Evolutionary conservation across 352 stramenopile genomes (phyloP).

Genomic region (Phytophthora cactorum): DNA sequence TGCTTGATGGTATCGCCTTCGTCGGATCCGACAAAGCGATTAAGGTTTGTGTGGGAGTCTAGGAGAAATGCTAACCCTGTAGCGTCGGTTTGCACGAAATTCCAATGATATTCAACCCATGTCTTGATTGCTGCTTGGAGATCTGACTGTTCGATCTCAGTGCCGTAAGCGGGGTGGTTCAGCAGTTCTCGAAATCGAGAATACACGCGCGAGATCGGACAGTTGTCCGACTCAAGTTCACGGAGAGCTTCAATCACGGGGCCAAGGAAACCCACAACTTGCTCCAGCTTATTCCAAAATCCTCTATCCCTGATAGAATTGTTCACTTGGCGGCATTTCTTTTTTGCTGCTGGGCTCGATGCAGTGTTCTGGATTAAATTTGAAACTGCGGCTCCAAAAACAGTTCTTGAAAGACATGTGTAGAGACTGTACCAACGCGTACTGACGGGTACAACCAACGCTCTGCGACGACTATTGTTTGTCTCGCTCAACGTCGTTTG

Average conservation of each 20-base stretch:
- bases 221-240: neutral
- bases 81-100: neutral
- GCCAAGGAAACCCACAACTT: neutral
- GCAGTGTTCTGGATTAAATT: neutral
- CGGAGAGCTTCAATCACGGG: neutral
- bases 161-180: neutral
- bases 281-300: neutral
- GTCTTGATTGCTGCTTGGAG: neutral
- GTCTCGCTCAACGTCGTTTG: neutral
- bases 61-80: neutral
- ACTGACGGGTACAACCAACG: slow-evolving; percentile 1
- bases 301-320: neutral
- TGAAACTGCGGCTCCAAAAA: neutral
- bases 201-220: neutral
- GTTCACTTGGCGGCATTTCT: neutral
- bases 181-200: neutral
- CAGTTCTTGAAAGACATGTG: slow-evolving; percentile 7
- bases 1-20: neutral
- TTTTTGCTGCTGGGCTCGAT: neutral
- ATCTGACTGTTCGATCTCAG: neutral
- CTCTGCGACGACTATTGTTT: neutral
- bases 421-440: slow-evolving; percentile 13
- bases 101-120: neutral
- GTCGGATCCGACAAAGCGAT: neutral
- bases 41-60: neutral